These are phyloP conservation scores for Trichoderma atroviride DNA, from an alignment of 2,329 filamentous ascomycete species.

Conservation along the genomic window DNA sequence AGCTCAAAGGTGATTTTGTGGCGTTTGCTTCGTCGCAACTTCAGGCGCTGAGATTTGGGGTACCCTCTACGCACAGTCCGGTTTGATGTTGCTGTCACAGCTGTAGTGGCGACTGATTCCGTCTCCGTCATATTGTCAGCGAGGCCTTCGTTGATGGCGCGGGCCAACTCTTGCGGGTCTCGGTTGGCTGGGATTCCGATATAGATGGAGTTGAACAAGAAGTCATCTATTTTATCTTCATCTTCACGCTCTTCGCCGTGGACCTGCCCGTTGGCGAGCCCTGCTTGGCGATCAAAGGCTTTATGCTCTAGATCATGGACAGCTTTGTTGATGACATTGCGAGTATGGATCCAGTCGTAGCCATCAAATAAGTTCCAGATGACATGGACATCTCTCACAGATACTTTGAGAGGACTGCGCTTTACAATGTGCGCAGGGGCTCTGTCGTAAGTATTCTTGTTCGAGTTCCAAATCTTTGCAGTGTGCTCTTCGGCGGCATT, in stretches of 20 bases:
- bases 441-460: slow-evolving; percentile 71
- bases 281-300: slow-evolving; percentile 72
- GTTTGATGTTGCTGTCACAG: slow-evolving; percentile 61
- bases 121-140: slow-evolving; percentile 88
- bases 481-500: slow-evolving; percentile 63
- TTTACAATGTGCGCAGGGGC: slow-evolving; percentile 63
- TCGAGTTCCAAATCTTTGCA: slow-evolving; percentile 79
- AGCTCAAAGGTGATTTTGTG: slow-evolving; percentile 97
- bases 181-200: slow-evolving; percentile 87
- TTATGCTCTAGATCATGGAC: slow-evolving; percentile 85
- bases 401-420: slow-evolving; percentile 73
- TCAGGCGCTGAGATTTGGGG: slow-evolving; percentile 63
- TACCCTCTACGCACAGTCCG: slow-evolving; percentile 49
- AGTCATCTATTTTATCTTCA: slow-evolving; percentile 87
- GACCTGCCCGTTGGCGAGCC: slow-evolving; percentile 57
- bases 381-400: slow-evolving; percentile 82
- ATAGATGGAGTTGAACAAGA: slow-evolving; percentile 98
- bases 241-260: slow-evolving; percentile 75
- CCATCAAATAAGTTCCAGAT: slow-evolving; percentile 99
- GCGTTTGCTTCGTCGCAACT: slow-evolving; percentile 79
- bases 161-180: slow-evolving; percentile 78
- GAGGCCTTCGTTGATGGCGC: slow-evolving; percentile 84
- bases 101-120: slow-evolving; percentile 81
- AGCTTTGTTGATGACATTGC: slow-evolving; percentile 82
- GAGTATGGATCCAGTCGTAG: slow-evolving; percentile 91